phyloP scores from a whole-genome alignment of 495 filamentous ascomycete species.

The Talaromyces trachyspermus region DNA sequence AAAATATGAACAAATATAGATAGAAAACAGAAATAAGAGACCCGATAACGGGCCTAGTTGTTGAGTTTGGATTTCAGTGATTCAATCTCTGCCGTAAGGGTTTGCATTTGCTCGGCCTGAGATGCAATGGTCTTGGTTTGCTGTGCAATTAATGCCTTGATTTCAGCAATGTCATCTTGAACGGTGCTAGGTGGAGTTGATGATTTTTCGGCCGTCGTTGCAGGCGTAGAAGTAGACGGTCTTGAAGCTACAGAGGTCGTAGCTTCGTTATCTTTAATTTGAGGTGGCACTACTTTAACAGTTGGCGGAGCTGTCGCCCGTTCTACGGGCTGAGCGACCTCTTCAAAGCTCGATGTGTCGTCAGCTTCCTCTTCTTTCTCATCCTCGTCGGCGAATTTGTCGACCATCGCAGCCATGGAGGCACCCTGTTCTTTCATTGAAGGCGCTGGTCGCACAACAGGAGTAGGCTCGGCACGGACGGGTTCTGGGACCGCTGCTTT shows the following conservation, averaged over 20 bases:
- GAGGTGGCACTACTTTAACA: slow-evolving; percentile 12
- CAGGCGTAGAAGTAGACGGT: slow-evolving; percentile 15
- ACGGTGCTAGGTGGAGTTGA: slow-evolving; percentile 19
- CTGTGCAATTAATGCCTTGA: slow-evolving; percentile 37
- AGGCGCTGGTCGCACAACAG: slow-evolving; percentile 47
- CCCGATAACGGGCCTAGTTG: background rate
- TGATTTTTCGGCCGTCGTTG: background rate
- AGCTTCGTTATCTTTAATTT: slow-evolving; percentile 17
- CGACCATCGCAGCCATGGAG: slow-evolving; percentile 75
- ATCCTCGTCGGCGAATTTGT: slow-evolving; percentile 73
- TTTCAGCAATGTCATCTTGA: slow-evolving; percentile 34
- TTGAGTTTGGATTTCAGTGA: slow-evolving; percentile 36
- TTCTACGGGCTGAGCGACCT: slow-evolving; percentile 60
- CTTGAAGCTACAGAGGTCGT: slow-evolving; percentile 15
- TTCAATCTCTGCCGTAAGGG: slow-evolving; percentile 37
- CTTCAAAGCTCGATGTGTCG: slow-evolving; percentile 76
- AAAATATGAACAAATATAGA: background rate
- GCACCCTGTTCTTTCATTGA: slow-evolving; percentile 75
- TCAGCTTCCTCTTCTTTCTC: slow-evolving; percentile 49
- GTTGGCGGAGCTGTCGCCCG: slow-evolving; percentile 26
- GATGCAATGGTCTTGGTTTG: slow-evolving; percentile 39
- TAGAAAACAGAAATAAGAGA: background rate
- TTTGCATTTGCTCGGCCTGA: slow-evolving; percentile 39
- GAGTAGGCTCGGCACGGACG: slow-evolving; percentile 23
- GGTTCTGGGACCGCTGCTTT: slow-evolving; percentile 32